These are phyloP conservation scores for Diaporthe ilicicola DNA, from an alignment of 2,329 filamentous ascomycete genomes.

Conservation along the genomic window DNA sequence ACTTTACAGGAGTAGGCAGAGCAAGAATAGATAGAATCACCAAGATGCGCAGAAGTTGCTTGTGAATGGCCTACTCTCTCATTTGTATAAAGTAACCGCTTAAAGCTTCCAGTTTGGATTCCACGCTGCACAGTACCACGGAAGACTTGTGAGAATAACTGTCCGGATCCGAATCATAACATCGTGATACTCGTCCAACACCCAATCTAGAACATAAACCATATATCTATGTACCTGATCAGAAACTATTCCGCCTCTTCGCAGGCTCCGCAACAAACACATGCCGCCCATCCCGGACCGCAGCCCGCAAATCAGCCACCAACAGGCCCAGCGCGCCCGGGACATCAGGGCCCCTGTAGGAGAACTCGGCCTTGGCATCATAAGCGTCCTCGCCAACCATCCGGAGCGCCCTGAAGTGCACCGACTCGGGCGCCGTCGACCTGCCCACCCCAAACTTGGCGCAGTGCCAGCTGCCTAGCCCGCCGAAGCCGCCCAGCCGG, in stretches of 20 bases:
- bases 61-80: too few relatives aligned
- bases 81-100: too few relatives aligned
- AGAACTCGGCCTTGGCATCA: neutral
- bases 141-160: too few relatives aligned
- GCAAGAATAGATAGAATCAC: too few relatives aligned
- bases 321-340: neutral
- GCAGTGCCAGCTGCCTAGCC: constrained; percentile 4
- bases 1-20: too few relatives aligned
- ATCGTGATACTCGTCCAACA: neutral
- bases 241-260: constrained; percentile 16
- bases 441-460: neutral
- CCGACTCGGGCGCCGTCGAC: neutral
- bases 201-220: neutral
- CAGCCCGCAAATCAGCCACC: constrained; percentile 3
- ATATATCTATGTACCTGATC: neutral
- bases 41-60: too few relatives aligned
- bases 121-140: too few relatives aligned
- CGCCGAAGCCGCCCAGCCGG: constrained; percentile 11
- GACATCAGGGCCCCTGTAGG: neutral
- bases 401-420: constrained; percentile 10
- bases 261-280: neutral
- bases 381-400: neutral
- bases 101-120: too few relatives aligned
- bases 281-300: constrained; percentile 13
- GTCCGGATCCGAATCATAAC: neutral